Percentiles rank a stretch among this genome's conserved stretches.
phyloP scores from a whole-genome alignment of 371 early-diverging fungal genomes.

The Amoeboaphelidium protococcarum region DNA sequence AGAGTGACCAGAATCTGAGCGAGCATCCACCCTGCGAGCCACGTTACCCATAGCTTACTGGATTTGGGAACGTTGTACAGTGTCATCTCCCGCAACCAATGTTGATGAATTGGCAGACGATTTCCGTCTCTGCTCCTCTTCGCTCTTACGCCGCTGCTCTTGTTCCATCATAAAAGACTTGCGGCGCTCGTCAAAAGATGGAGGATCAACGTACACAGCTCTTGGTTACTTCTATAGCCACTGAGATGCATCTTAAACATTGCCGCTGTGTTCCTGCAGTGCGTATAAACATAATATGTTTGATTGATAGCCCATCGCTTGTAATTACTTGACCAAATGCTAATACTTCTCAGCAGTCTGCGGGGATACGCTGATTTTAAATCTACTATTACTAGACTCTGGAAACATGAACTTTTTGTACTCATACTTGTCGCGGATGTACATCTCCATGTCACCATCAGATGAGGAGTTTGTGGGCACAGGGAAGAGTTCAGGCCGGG shows the following conservation, averaged over 20 bases:
- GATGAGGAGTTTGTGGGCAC: background rate
- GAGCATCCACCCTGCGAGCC: too few species aligned
- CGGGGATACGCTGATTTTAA: background rate
- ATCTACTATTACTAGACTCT: constrained; percentile 10
- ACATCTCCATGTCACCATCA: constrained; percentile 49
- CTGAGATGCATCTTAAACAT: background rate
- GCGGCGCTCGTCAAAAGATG: too few species aligned
- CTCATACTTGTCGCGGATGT: constrained; percentile 81
- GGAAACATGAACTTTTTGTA: constrained; percentile 33
- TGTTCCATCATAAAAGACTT: too few species aligned
- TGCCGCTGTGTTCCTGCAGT: constrained; percentile 11
- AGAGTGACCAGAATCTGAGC: too few species aligned
- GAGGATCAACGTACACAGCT: too few species aligned
- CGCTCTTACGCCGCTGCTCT: too few species aligned
- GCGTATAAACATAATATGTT: constrained; percentile 7
- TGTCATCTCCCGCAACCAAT: too few species aligned
- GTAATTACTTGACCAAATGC: constrained; percentile 17
- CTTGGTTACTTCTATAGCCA: background rate
- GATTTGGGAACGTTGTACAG: too few species aligned
- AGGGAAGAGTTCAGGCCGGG: background rate
- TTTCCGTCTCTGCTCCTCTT: too few species aligned
- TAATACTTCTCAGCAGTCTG: constrained; percentile 10
- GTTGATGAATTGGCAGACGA: too few species aligned
- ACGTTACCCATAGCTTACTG: too few species aligned
- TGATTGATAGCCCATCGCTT: constrained; percentile 45